These are phyloP conservation scores for Geranomyces michiganensis DNA, from an alignment of 192 early-diverging fungal species.

Conservation along the genomic window DNA sequence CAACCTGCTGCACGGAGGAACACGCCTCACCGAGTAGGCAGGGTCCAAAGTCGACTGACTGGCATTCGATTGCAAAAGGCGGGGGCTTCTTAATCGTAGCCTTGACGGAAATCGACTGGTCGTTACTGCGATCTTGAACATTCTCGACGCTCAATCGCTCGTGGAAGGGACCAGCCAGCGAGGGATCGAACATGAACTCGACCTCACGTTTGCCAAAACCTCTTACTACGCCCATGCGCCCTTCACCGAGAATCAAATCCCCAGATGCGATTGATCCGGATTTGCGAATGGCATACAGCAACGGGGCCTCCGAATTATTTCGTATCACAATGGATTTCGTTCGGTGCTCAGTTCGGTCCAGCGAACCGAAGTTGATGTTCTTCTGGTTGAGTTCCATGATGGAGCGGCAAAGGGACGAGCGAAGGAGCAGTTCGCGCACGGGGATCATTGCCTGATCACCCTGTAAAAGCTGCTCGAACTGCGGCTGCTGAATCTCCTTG, in stretches of 20 bases:
- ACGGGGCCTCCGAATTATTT: slow-evolving; percentile 86
- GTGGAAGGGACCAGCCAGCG: slow-evolving; percentile 81
- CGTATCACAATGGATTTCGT: slow-evolving; percentile 87
- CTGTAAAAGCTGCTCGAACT: slow-evolving; percentile 74
- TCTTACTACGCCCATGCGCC: slow-evolving; percentile 84
- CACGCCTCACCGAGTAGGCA: slow-evolving; percentile 63
- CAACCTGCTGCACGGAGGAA: slow-evolving; percentile 59
- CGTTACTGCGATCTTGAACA: slow-evolving; percentile 80
- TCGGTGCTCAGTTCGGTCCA: slow-evolving; percentile 80
- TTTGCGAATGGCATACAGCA: slow-evolving; percentile 91
- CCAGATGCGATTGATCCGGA: slow-evolving; percentile 94
- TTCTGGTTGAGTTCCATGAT: slow-evolving; percentile 94
- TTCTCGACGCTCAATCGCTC: slow-evolving; percentile 89
- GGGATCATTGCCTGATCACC: slow-evolving; percentile 68
- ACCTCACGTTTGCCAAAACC: slow-evolving; percentile 90
- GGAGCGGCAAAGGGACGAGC: slow-evolving; percentile 79
- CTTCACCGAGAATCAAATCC: slow-evolving; percentile 79
- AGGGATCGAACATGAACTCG: slow-evolving; percentile 90
- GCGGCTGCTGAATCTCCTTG: slow-evolving; percentile 73
- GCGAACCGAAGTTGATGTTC: slow-evolving; percentile 93
- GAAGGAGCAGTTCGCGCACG: slow-evolving; percentile 87
- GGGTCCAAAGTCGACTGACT: slow-evolving; percentile 74
- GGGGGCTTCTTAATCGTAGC: slow-evolving; percentile 86
- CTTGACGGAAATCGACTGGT: slow-evolving; percentile 81
- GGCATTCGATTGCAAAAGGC: slow-evolving; percentile 80